Conservation (phyloP, 2,329 filamentous ascomycete species). For the Fusarium sambucinum region DNA sequence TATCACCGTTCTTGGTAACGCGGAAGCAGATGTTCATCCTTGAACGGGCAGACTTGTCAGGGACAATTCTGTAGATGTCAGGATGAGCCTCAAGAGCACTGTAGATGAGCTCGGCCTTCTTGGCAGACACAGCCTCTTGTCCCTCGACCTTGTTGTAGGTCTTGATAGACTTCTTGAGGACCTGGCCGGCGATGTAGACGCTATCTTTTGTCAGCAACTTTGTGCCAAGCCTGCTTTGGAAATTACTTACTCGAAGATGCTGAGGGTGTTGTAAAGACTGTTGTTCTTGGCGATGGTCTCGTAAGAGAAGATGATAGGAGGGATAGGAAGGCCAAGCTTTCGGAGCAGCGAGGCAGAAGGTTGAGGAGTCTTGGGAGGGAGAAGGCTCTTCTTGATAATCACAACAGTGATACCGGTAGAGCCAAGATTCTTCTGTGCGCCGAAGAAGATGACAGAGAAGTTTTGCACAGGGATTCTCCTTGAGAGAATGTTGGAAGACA, state of each 20-base stretch:
- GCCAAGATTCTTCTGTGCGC: constrained; percentile 95
- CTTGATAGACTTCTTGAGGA: constrained; percentile 79
- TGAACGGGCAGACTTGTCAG: constrained; percentile 79
- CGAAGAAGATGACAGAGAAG: constrained; percentile 88
- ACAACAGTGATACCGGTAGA: constrained; percentile 87
- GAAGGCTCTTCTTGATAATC: constrained; percentile 83
- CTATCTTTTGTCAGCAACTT: constrained; percentile 55
- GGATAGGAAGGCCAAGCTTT: constrained; percentile 79
- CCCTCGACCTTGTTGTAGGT: constrained; percentile 77
- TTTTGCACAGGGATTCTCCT: constrained; percentile 81
- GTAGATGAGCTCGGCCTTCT: constrained; percentile 85
- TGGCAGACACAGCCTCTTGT: constrained; percentile 78
- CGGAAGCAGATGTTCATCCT: constrained; percentile 97
- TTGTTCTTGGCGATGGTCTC: constrained; percentile 91
- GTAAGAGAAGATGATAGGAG: constrained; percentile 84
- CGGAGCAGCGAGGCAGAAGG: constrained; percentile 78
- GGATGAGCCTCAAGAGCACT: constrained; percentile 78
- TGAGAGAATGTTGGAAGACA: constrained; percentile 94
- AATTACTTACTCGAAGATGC: constrained; percentile 80
- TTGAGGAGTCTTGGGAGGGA: constrained; percentile 74
- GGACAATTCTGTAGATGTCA: constrained; percentile 80
- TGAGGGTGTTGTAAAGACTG: constrained; percentile 94
- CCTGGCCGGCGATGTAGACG: constrained; percentile 90
- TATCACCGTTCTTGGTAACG: constrained; percentile 69
- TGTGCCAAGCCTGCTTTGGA: background rate